Percentiles rank a stretch among this genome's conserved stretches.
Evolutionary conservation across 2,329 filamentous ascomycete genomes (phyloP).

Genomic region (Westerdykella aurantiaca): DNA sequence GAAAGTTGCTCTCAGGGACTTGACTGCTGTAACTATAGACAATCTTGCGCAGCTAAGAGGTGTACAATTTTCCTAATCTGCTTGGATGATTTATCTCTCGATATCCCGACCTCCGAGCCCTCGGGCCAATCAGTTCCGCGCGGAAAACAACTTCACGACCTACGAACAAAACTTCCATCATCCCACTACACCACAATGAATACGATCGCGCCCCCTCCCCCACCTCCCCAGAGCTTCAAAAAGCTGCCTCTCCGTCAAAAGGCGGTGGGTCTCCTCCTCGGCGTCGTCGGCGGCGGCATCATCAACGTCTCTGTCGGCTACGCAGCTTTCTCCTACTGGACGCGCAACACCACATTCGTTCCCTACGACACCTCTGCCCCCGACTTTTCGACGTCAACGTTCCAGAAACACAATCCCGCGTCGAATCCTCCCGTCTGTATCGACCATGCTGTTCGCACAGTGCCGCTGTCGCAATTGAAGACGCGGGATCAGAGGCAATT

Average conservation of each 20-base stretch:
- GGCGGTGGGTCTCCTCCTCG: conserved; percentile 27
- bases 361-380: conserved; percentile 28
- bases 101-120: too few species aligned
- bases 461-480: conserved; percentile 31
- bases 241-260: conserved; percentile 25
- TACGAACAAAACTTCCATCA: too few species aligned
- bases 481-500: conserved; percentile 25
- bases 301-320: conserved; percentile 31
- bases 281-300: conserved; percentile 25
- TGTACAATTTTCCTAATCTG: too few species aligned
- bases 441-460: conserved; percentile 33
- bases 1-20: too few species aligned
- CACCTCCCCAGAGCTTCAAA: neutral
- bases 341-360: conserved; percentile 33
- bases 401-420: conserved; percentile 28
- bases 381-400: conserved; percentile 19
- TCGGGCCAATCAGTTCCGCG: too few species aligned
- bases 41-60: too few species aligned
- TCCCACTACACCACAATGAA: conserved; percentile 18
- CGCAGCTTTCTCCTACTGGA: conserved; percentile 30
- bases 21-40: too few species aligned
- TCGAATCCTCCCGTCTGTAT: conserved; percentile 31
- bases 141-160: too few species aligned
- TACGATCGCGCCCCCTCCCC: conserved; percentile 30
- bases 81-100: too few species aligned